Conservation (phyloP, 2,329 filamentous ascomycete genomes). For the Coleophoma cylindrospora region DNA sequence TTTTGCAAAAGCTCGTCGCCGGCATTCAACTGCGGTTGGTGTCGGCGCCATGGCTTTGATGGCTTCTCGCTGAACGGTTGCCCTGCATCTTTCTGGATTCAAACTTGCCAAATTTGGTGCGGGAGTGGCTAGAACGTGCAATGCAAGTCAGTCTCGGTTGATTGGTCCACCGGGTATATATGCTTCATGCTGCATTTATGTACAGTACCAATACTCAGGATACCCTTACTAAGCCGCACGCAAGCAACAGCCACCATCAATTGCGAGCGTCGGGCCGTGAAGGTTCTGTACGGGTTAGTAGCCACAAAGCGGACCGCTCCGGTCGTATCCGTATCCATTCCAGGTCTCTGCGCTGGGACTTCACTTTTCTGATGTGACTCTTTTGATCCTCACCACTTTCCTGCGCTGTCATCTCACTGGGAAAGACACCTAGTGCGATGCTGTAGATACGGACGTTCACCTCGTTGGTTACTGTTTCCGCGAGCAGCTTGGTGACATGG, state of each 20-base stretch:
- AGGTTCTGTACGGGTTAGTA: constrained; percentile 35
- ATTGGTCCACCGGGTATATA: no score
- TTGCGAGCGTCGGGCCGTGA: constrained; percentile 34
- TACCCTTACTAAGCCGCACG: constrained; percentile 21
- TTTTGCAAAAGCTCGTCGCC: no score
- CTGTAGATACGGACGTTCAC: constrained; percentile 52
- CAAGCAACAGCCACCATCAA: constrained; percentile 49
- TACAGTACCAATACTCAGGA: no score
- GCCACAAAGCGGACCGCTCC: constrained; percentile 48
- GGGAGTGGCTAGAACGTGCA: no score
- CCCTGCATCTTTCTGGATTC: no score
- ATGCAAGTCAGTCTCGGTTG: no score
- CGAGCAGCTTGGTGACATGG: constrained; percentile 50
- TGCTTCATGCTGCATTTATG: no score
- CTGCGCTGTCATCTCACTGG: constrained; percentile 51
- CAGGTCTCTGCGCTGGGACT: constrained; percentile 44
- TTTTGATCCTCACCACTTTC: constrained; percentile 45
- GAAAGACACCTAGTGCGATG: constrained; percentile 53
- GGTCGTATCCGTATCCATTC: constrained; percentile 55
- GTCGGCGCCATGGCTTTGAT: no score
- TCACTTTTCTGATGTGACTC: constrained; percentile 46
- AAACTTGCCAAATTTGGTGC: no score
- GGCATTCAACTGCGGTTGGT: no score
- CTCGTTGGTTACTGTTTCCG: constrained; percentile 40
- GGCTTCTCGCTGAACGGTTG: no score